Base-by-base conservation (phyloP, 192 early-diverging fungal genomes). In the Rhizoclosmatium globosum region DNA sequence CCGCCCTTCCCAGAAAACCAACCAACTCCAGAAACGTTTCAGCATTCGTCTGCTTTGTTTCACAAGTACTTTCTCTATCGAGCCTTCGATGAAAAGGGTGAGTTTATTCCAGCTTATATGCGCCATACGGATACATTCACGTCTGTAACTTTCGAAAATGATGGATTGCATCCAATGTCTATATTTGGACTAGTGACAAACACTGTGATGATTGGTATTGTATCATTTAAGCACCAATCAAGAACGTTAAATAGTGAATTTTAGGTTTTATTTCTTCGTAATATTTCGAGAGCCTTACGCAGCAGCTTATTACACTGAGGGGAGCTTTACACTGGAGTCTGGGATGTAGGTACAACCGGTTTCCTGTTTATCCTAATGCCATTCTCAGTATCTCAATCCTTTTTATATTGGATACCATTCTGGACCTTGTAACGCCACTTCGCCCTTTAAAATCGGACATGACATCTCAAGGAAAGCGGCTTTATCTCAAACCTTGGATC, bases 81-180 rank as follows among this genome's bases (percentile, higher is more conserved):
- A 47, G 69, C 69, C 3, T 71, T 71, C 53, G 56, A 71, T 58
- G 47, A 56, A 0, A 71, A 71, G 31, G 69, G 69, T 6, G 4
- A 38, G 3, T 57, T n/a, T 57, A 71, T 71, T 31, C 56, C 46
- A n/a, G 4, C n/a, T 6, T 11, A 71, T 3, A 4, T 58, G 19
- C 45, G 69, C 4, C 11, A 41, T 6, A 13, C 47, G 4, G 69
- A 71, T 42, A 41, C 23, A 38, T n/a, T 21, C 47, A n/a, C 11
- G 17, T 11, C 48, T 7, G 21, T 13, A 38, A 38, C 69, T 4
- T 58, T 71, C 15, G 9, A n/a, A 31, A n/a, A 42, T 6, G 31
- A 58, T 42, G 69, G 69, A 4, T 31, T 71, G 45, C 69, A 71
- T 53, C 50, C 50, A 1, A 53, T 53, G 50, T 53, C 50, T 53